Evolutionary conservation across 495 filamentous ascomycete species (phyloP).

Genomic region (Pseudomonodictys pantanalensis): DNA sequence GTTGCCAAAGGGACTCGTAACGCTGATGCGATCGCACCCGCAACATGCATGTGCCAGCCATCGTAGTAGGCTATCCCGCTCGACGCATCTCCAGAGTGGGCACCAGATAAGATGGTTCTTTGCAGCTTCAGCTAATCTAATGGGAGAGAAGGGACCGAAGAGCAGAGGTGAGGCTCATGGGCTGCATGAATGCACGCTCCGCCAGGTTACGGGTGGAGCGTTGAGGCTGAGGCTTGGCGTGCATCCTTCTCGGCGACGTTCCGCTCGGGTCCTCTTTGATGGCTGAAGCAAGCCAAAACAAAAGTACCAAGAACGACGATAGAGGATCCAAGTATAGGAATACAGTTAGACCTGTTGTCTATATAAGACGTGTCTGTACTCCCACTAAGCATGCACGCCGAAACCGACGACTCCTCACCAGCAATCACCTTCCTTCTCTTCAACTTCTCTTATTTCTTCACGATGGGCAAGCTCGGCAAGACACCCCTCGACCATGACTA

Average conservation of each 20-base stretch:
- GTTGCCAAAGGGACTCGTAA: too few species aligned
- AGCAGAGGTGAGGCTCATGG: too few species aligned
- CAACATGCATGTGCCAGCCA: too few species aligned
- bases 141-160: too few species aligned
- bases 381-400: background rate
- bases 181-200: too few species aligned
- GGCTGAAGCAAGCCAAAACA: background rate
- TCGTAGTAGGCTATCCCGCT: too few species aligned
- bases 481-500: background rate
- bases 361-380: background rate
- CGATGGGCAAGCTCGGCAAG: background rate
- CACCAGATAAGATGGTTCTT: too few species aligned
- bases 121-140: too few species aligned
- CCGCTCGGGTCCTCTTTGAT: background rate
- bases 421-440: background rate
- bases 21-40: too few species aligned
- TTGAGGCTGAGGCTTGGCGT: background rate
- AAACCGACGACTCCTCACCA: background rate
- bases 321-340: background rate
- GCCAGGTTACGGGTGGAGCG: too few species aligned
- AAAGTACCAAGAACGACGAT: background rate
- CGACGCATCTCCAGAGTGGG: too few species aligned
- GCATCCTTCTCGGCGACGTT: background rate
- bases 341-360: background rate
- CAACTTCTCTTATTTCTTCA: background rate